Evolutionary conservation across 768 basidiomycete genomes (phyloP).

Genomic region (Termitomyces sp.): DNA sequence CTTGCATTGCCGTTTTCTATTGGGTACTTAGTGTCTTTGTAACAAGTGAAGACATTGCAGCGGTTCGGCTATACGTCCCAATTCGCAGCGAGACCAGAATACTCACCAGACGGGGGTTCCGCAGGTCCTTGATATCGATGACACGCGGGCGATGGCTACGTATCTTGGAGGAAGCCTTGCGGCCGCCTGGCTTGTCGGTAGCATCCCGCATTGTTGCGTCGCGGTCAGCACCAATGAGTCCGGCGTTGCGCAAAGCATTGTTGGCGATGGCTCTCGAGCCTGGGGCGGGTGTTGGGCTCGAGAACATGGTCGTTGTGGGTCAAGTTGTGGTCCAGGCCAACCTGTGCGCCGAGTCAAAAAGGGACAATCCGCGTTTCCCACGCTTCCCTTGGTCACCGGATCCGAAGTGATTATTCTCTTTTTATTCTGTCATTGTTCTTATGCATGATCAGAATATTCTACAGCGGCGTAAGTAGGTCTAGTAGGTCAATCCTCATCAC

Average conservation of each 20-base stretch:
- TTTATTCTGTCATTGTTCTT: neutral
- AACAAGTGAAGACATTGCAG: neutral
- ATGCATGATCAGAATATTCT: neutral
- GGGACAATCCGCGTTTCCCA: slow-evolving; percentile 22
- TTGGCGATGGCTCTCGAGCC: slow-evolving; percentile 53
- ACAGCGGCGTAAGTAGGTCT: neutral
- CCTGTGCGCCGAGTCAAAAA: slow-evolving; percentile 27
- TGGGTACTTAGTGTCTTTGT: neutral
- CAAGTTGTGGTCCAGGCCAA: slow-evolving; percentile 14
- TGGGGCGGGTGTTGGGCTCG: slow-evolving; percentile 52
- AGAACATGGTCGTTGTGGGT: slow-evolving; percentile 23
- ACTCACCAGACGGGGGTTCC: slow-evolving; percentile 66
- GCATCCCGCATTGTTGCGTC: slow-evolving; percentile 73
- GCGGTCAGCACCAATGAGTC: slow-evolving; percentile 71
- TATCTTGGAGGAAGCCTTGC: slow-evolving; percentile 61
- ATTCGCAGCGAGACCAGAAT: slow-evolving; percentile 22
- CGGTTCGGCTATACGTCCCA: neutral
- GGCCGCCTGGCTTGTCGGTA: slow-evolving; percentile 63
- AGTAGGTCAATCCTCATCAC: slow-evolving; percentile 8
- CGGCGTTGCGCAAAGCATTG: slow-evolving; percentile 62
- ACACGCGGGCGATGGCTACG: slow-evolving; percentile 55
- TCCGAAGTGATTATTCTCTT: neutral
- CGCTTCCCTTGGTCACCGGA: slow-evolving; percentile 7
- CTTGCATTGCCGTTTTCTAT: slow-evolving; percentile 29
- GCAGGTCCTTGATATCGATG: slow-evolving; percentile 52